Percentiles rank a stretch among this genome's conserved stretches.
These are phyloP conservation scores for Lobulomyces angularis DNA, from an alignment of 192 early-diverging fungal species.

Conservation along the genomic window DNA sequence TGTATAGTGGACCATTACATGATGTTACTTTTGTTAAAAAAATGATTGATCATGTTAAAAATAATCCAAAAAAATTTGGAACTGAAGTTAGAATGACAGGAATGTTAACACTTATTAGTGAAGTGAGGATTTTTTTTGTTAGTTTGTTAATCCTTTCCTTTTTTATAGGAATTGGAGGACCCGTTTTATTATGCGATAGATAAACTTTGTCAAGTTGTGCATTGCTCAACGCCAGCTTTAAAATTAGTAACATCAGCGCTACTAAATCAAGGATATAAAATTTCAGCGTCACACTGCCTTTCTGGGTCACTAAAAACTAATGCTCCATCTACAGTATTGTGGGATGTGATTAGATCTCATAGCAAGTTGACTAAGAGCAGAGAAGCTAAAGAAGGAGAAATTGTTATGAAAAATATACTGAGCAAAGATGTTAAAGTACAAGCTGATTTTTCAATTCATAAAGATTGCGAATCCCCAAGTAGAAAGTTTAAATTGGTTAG, in stretches of 20 bases:
- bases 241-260: slow-evolving; percentile 66
- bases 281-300: slow-evolving; percentile 73
- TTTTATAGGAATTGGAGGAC: slow-evolving; percentile 49
- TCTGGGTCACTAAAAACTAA: slow-evolving; percentile 82
- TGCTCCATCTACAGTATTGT: slow-evolving; percentile 71
- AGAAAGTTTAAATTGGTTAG: slow-evolving; percentile 73
- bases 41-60: slow-evolving; percentile 65
- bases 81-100: slow-evolving; percentile 83
- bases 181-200: slow-evolving; percentile 77
- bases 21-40: slow-evolving; percentile 65
- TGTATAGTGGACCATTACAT: slow-evolving; percentile 78
- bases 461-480: slow-evolving; percentile 61
- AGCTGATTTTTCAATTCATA: slow-evolving; percentile 64
- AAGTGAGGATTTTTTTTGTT: slow-evolving; percentile 34
- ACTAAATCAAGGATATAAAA: slow-evolving; percentile 79
- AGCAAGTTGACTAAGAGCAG: slow-evolving; percentile 58
- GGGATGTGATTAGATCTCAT: slow-evolving; percentile 83
- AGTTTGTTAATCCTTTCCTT: slow-evolving; percentile 1
- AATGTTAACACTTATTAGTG: slow-evolving; percentile 82
- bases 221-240: slow-evolving; percentile 61
- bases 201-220: slow-evolving; percentile 55
- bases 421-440: slow-evolving; percentile 19
- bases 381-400: slow-evolving; percentile 48
- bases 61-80: slow-evolving; percentile 44
- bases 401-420: slow-evolving; percentile 56